phyloP scores from a whole-genome alignment of 1,139 yeast genomes.

The Hansenula sp. region DNA sequence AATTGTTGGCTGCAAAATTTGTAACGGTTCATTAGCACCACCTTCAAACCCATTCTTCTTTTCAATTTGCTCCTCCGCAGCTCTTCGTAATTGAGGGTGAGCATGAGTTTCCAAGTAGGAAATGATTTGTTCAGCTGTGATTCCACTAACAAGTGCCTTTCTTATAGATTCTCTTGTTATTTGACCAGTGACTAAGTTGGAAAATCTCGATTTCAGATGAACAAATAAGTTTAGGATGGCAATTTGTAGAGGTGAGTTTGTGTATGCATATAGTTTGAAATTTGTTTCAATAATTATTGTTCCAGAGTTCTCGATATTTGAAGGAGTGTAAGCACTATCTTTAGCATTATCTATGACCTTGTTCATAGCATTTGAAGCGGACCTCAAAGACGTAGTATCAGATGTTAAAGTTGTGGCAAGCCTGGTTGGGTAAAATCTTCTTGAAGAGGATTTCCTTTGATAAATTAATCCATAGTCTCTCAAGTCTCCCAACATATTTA shows the following conservation, averaged over 20 bases:
- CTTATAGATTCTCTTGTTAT: constrained; percentile 90
- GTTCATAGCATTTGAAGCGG: constrained; percentile 68
- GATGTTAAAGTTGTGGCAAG: constrained; percentile 89
- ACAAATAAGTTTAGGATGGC: constrained; percentile 89
- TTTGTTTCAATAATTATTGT: constrained; percentile 89
- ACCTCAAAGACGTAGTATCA: constrained; percentile 65
- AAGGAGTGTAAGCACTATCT: constrained; percentile 24
- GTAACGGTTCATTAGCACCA: constrained; percentile 53
- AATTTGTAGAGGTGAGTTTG: constrained; percentile 92
- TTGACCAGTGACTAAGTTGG: constrained; percentile 92
- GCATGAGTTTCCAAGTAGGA: constrained; percentile 89
- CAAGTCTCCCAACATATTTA: constrained; percentile 83
- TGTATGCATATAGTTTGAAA: constrained; percentile 88
- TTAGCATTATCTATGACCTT: constrained; percentile 46
- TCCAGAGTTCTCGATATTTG: constrained; percentile 38
- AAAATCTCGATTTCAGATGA: constrained; percentile 76
- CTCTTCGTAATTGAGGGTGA: constrained; percentile 81
- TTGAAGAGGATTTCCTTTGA: constrained; percentile 58
- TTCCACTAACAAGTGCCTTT: constrained; percentile 80
- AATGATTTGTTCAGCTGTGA: constrained; percentile 92
- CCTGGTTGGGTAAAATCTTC: constrained; percentile 84
- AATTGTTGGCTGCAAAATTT: constrained; percentile 88
- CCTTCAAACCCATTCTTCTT: constrained; percentile 62
- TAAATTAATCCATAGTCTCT: constrained; percentile 91
- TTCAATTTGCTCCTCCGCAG: constrained; percentile 64